phyloP scores from a whole-genome alignment of 345 rosid genomes.

The Eutrema yunnanense region DNA sequence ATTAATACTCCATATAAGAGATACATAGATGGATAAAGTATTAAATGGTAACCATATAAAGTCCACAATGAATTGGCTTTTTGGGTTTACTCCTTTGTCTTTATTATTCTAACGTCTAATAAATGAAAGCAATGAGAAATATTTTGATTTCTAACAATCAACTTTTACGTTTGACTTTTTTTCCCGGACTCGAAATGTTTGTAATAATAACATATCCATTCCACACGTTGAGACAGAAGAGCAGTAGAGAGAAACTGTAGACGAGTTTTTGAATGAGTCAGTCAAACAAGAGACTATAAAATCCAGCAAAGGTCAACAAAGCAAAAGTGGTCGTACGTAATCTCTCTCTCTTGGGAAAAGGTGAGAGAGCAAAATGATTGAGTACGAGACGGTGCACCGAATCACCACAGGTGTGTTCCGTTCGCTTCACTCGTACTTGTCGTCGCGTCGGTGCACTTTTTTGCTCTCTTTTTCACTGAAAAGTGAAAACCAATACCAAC shows the following conservation, averaged over 20 bases:
- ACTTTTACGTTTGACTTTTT: conserved; percentile 8
- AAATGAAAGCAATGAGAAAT: neutral
- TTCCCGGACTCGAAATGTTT: neutral
- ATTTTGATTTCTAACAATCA: neutral
- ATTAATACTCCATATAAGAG: neutral
- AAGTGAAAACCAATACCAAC: neutral
- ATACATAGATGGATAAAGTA: neutral
- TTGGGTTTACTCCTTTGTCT: conserved; percentile 3
- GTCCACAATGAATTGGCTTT: neutral
- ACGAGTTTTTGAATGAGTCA: neutral
- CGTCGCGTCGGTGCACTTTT: conserved; percentile 38
- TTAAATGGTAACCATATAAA: neutral
- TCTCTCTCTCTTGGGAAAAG: conserved; percentile 7
- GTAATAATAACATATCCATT: neutral
- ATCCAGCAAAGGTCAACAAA: conserved; percentile 29
- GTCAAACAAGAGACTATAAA: conserved; percentile 20
- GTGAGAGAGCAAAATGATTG: neutral
- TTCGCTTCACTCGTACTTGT: conserved; percentile 25
- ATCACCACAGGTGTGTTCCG: neutral
- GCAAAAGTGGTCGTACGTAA: conserved; percentile 19
- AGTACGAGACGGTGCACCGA: conserved; percentile 23
- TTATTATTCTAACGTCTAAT: conserved; percentile 17
- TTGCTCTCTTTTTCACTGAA: conserved; percentile 1
- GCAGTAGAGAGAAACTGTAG: neutral
- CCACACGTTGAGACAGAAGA: conserved; percentile 25